These are phyloP conservation scores for Erysiphe neolycopersici DNA, from an alignment of 2,329 filamentous ascomycete genomes.

Conservation along the genomic window DNA sequence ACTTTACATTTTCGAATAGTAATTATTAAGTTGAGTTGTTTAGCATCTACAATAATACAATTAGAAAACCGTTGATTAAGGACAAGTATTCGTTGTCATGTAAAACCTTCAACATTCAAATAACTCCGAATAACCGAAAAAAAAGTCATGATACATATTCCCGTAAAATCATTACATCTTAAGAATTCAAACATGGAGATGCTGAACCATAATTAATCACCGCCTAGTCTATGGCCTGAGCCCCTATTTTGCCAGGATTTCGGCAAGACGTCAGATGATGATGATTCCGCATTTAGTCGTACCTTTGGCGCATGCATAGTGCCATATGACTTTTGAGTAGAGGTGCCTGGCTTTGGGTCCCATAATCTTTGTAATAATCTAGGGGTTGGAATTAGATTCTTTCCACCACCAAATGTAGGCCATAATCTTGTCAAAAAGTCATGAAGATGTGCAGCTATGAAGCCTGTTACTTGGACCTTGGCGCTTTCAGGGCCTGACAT, in stretches of 20 bases:
- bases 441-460: slow-evolving; percentile 68
- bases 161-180: no score
- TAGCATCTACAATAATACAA: no score
- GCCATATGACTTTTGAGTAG: slow-evolving; percentile 29
- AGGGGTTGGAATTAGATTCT: slow-evolving; percentile 51
- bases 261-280: slow-evolving; percentile 25
- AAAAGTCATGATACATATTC: no score
- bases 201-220: slow-evolving; percentile 2
- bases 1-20: no score
- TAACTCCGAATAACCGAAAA: no score
- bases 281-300: slow-evolving; percentile 14
- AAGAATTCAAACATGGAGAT: no score
- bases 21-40: no score
- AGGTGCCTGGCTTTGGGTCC: slow-evolving; percentile 18
- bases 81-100: no score
- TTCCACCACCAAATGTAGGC: slow-evolving; percentile 66
- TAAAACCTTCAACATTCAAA: no score
- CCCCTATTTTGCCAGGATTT: slow-evolving; percentile 39
- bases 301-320: slow-evolving; percentile 24
- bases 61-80: no score
- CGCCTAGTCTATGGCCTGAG: slow-evolving; percentile 33
- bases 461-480: slow-evolving; percentile 42
- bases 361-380: slow-evolving; percentile 42
- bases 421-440: slow-evolving; percentile 76
- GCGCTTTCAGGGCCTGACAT: slow-evolving; percentile 30